A percentile compares a stretch with the other conserved stretches of the same genome.
Conservation (phyloP, 139 green algal genomes). For the Tetradesmus lagerheimii region DNA sequence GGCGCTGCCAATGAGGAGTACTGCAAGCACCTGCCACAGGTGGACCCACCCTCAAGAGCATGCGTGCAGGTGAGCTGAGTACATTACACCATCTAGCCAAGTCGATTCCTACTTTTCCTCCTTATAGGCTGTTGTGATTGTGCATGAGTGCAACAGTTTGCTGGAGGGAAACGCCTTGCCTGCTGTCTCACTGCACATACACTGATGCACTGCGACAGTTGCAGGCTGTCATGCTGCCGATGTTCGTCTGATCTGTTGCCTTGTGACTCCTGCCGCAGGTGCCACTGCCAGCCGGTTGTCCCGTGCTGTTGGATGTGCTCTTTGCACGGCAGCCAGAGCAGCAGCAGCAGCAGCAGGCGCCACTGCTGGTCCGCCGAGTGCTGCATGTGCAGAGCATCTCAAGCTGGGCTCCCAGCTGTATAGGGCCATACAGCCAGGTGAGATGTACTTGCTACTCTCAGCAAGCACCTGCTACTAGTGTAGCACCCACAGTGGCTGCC, state of each 20-base stretch:
- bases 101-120: too few relatives aligned
- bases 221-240: neutral
- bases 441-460: neutral
- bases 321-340: conserved; percentile 27
- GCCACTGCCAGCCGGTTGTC: conserved; percentile 59
- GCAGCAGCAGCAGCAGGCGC: conserved; percentile 30
- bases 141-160: too few relatives aligned
- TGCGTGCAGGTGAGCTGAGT: conserved; percentile 82
- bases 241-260: neutral
- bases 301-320: conserved; percentile 68
- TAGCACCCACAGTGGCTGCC: neutral
- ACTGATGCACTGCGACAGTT: too few relatives aligned
- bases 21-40: conserved; percentile 71
- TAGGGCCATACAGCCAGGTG: conserved; percentile 97
- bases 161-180: too few relatives aligned
- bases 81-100: too few relatives aligned
- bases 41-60: conserved; percentile 84
- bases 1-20: conserved; percentile 89
- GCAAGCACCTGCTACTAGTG: neutral
- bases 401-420: conserved; percentile 96
- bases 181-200: too few relatives aligned
- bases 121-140: too few relatives aligned
- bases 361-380: conserved; percentile 52
- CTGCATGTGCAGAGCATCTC: conserved; percentile 98
- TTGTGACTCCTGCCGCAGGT: conserved; percentile 42